Evolutionary conservation across 2,329 filamentous ascomycete species (phyloP).

Genomic region (Gaeumannomyces tritici): DNA sequence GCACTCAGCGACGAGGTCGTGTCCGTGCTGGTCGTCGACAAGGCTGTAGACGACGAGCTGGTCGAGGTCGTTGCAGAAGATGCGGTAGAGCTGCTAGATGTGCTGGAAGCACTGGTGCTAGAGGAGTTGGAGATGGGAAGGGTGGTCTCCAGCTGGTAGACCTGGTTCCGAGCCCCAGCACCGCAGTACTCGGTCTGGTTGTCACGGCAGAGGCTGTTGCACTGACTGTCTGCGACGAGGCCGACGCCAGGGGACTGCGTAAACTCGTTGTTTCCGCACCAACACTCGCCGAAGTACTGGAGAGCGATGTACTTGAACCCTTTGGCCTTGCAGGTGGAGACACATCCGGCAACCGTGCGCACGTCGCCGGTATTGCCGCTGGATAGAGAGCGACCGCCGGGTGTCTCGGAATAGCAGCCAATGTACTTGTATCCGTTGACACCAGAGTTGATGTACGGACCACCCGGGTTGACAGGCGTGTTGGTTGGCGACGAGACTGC

Average conservation of each 20-base stretch:
- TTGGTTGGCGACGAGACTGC: background rate
- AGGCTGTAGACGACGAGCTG: slow-evolving; percentile 3
- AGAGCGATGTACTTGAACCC: slow-evolving; percentile 19
- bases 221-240: slow-evolving; percentile 14
- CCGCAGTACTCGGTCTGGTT: slow-evolving; percentile 12
- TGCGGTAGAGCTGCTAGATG: background rate
- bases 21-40: slow-evolving; percentile 3
- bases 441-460: slow-evolving; percentile 24
- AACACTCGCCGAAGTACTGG: slow-evolving; percentile 20
- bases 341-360: slow-evolving; percentile 15
- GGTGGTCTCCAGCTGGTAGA: slow-evolving; percentile 11
- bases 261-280: slow-evolving; percentile 6
- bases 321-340: slow-evolving; percentile 9
- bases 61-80: background rate
- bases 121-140: background rate
- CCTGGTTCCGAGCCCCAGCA: slow-evolving; percentile 7
- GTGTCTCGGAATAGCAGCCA: slow-evolving; percentile 23
- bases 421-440: slow-evolving; percentile 19
- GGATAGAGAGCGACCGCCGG: slow-evolving; percentile 12
- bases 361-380: slow-evolving; percentile 7
- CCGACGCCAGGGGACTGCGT: slow-evolving; percentile 11
- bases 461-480: slow-evolving; percentile 7
- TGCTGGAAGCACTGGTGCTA: background rate
- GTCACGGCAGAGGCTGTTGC: slow-evolving; percentile 16
- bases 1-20: slow-evolving; percentile 1